A percentile compares a stretch with the other conserved stretches of the same genome.
Conservation (phyloP, 495 filamentous ascomycete species). For the Astrothelium subdiscretum region DNA sequence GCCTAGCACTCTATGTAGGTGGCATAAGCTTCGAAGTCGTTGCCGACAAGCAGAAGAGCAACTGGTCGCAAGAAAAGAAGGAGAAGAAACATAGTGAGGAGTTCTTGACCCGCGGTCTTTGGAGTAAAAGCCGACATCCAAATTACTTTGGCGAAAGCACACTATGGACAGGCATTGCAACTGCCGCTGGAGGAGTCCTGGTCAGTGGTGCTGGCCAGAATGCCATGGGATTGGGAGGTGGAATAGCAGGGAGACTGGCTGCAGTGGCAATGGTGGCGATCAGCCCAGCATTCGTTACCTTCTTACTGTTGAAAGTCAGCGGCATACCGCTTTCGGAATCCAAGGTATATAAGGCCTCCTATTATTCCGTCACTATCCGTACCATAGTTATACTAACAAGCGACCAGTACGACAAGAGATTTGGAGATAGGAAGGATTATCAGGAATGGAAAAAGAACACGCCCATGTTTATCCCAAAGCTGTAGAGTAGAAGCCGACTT, state of each 20-base stretch:
- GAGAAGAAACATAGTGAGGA: constrained; percentile 50
- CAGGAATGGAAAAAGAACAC: constrained; percentile 55
- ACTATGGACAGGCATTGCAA: constrained; percentile 52
- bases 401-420: constrained; percentile 52
- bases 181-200: constrained; percentile 39
- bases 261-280: constrained; percentile 38
- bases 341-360: not conserved
- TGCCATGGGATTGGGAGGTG: constrained; percentile 39
- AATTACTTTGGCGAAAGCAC: constrained; percentile 59
- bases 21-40: constrained; percentile 47
- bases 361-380: not conserved
- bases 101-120: constrained; percentile 48
- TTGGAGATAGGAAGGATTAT: constrained; percentile 52
- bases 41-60: constrained; percentile 48
- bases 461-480: constrained; percentile 53
- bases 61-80: constrained; percentile 44
- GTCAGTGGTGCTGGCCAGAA: constrained; percentile 29
- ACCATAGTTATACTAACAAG: constrained; percentile 7
- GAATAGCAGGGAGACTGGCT: constrained; percentile 26
- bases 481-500: too few relatives aligned
- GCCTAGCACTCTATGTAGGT: constrained; percentile 40
- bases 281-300: constrained; percentile 51
- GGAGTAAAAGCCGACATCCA: constrained; percentile 48
- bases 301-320: constrained; percentile 47
- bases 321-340: constrained; percentile 1